Percentiles rank a stretch among this genome's conserved stretches.
These are phyloP conservation scores for Mimosa bimucronata DNA, from an alignment of 306 rosid genomes.

Conservation along the genomic window DNA sequence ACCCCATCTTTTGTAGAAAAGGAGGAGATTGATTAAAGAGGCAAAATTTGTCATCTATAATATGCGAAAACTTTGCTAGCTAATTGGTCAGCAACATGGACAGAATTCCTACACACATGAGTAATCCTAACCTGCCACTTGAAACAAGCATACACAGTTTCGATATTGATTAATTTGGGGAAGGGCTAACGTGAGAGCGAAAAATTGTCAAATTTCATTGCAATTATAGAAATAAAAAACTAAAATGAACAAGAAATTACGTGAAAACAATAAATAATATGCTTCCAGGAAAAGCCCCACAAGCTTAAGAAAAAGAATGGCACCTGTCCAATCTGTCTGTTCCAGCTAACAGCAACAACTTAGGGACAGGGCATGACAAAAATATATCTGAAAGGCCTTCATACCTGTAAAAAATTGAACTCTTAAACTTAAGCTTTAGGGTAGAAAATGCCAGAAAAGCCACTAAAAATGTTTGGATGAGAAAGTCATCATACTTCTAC, in stretches of 20 bases:
- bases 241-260: background rate
- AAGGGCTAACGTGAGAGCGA: conserved; percentile 1
- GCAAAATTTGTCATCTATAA: background rate
- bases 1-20: no score
- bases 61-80: no score
- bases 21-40: no score
- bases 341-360: conserved; percentile 92
- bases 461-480: conserved; percentile 16
- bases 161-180: background rate
- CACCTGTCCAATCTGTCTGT: conserved; percentile 97
- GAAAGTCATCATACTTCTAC: conserved; percentile 22
- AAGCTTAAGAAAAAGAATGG: conserved; percentile 24
- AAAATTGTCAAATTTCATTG: conserved; percentile 4
- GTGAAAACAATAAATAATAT: conserved; percentile 22
- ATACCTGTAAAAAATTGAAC: conserved; percentile 61
- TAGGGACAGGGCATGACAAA: conserved; percentile 81
- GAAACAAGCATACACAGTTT: background rate
- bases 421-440: background rate
- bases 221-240: conserved; percentile 21
- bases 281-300: conserved; percentile 1
- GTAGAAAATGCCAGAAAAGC: conserved; percentile 2
- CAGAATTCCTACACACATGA: no score
- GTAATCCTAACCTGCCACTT: background rate
- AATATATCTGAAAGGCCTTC: conserved; percentile 95
- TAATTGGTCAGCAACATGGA: background rate